These are phyloP conservation scores for Kwoniella dendrophila DNA, from an alignment of 768 basidiomycete species.

Conservation along the genomic window DNA sequence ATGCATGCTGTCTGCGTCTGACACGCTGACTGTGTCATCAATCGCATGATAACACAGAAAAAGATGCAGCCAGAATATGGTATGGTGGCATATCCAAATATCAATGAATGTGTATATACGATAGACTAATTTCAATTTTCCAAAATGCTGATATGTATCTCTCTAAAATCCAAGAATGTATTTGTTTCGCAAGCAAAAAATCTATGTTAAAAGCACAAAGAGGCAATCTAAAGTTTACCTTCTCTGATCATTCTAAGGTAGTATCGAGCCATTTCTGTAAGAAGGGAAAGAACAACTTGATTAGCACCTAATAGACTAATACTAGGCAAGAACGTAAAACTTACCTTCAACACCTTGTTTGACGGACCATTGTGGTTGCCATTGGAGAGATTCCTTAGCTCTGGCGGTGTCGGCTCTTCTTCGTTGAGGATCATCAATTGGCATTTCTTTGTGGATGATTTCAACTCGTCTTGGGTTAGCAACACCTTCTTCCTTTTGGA, in stretches of 20 bases:
- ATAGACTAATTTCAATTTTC: background rate
- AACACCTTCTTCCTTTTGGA: constrained; percentile 68
- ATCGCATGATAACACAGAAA: no score
- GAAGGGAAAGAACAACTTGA: constrained; percentile 2
- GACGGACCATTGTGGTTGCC: constrained; percentile 93
- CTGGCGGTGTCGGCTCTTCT: constrained; percentile 89
- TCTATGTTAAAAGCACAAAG: background rate
- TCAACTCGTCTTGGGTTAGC: constrained; percentile 54
- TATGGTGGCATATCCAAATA: constrained; percentile 21
- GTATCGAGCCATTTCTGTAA: constrained; percentile 47
- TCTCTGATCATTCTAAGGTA: constrained; percentile 52
- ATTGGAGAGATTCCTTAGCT: constrained; percentile 77
- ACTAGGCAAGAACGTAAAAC: no score
- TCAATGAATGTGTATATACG: constrained; percentile 21
- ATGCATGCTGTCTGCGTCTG: no score
- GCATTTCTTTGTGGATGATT: constrained; percentile 57
- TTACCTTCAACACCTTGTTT: constrained; percentile 80
- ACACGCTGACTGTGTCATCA: no score
- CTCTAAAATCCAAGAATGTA: constrained; percentile 13
- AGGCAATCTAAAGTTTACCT: constrained; percentile 37
- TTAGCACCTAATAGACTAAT: no score
- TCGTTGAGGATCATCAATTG: constrained; percentile 76
- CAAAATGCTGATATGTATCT: background rate
- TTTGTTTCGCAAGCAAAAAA: background rate
- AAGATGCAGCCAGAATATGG: background rate